Base-by-base conservation (phyloP, 1,284 basidiomycete species). In the Omphalotus olearius region DNA sequence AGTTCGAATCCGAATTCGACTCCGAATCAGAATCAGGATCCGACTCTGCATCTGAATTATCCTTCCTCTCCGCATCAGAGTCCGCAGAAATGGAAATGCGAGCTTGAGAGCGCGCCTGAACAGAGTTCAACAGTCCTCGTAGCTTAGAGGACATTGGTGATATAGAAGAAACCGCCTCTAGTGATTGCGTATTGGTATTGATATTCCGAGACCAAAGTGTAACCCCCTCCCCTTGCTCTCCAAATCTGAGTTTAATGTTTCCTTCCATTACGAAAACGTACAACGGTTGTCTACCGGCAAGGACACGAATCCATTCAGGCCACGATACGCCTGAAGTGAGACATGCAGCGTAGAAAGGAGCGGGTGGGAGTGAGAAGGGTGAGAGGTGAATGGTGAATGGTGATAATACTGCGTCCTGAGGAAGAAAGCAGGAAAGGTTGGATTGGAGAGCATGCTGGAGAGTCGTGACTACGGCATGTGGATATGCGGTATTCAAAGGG, bases 291-390 rank as follows among this genome's bases (percentile, higher is more conserved):
- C 33, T 23, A 7, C 39, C 47, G n/a, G n/a, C n/a, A 9, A 50
- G 26, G 5, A 28, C 40, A 30, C 26, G 16, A 35, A 50, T 42
- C 47, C 47, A 50, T 18, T 40, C 23, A 9, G 38, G 23, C 47
- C 47, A 50, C 1, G 1, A n/a, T 6, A 50, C 23, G 13, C 47
- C 47, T 10, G 39, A 9, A 6, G 25, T 23, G n/a, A 50, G 40
- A 16, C 47, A 50, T 3, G 47, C 47, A 3, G 47, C 47, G 28
- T 50, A 50, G n/a, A 50, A 28, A 18, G 47, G 47, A 14, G 47
- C 30, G 5, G 39, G 28, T 6, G 47, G 47, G 33, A 50, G 47
- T 20, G 23, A 28, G 0, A 30, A n/a, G 17, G 47, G 17, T 18
- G 47, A 42, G 9, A 50, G 38, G 25, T 41, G 47, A 17, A 50